Evolutionary conservation across 2,329 filamentous ascomycete genomes (phyloP), one percentile per base, ranked within the genome.

Genomic region (Graphilbum sp.): DNA sequence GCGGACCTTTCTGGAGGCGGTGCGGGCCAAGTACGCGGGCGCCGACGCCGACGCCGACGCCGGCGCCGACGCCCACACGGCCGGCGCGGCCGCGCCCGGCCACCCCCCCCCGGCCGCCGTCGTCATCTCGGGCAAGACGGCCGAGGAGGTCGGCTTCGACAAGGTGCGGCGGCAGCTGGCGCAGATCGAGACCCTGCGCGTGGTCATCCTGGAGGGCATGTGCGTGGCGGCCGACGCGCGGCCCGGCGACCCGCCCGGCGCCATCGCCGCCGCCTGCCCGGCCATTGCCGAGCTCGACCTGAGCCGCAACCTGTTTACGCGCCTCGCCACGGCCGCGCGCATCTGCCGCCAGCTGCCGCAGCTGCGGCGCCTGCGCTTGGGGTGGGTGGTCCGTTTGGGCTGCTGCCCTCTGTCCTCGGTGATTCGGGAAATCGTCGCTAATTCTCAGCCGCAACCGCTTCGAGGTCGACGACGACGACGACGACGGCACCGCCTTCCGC

Each of bases 121-220:
- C 44, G 60, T 66, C 39, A 79, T 66, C 67, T 93, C 64, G 60
- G 82, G 58, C 29, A 96, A 96, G 58, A 71, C 87, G 16, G 88
- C 84, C 5, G 81, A 96, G 59, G 88, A 96, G 59, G 74, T 96
- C 25, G 90, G 90, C 23, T 96, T 96, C 49, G 86, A 93, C 48
- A 95, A 95, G 64, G 84, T 95, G 47, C 74, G 80, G 32, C 70
- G 70, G 46, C 75, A 87, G 57, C 76, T 92, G 50, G 79, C 86
- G 47, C 66, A 79, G 51, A 64, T 96, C 24, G 64, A 78, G 39
- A 82, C 90, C 49, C 67, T 96, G 42, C 78, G 70, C 47, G 76
- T 87, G 39, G 76, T 92, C 36, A 73, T 96, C 30, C 64, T 98
- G 8, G 87, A 96, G 58, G 77, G 79, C 13, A 59, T 84, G 51